These are phyloP conservation scores for Globisporangium rhizosaccharum DNA, from an alignment of 352 stramenopile species.

Conservation along the genomic window DNA sequence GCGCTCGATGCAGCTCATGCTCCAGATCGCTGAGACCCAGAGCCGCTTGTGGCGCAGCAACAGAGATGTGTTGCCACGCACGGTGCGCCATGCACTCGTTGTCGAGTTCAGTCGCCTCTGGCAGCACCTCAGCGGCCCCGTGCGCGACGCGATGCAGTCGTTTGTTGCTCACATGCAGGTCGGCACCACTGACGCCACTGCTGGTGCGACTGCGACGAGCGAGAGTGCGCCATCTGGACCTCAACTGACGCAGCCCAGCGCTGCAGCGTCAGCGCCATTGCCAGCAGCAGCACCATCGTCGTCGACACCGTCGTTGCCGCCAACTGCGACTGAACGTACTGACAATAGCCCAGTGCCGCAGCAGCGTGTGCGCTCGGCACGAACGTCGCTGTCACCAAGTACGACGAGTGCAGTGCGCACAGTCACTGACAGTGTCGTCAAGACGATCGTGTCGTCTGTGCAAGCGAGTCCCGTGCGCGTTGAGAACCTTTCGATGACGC, in stretches of 20 bases:
- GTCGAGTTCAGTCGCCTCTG: constrained; percentile 44
- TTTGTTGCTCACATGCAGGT: constrained; percentile 13
- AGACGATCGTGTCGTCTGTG: not conserved
- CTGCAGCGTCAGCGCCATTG: not conserved
- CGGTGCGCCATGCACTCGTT: constrained; percentile 31
- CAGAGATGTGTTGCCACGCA: constrained; percentile 21
- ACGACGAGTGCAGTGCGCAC: not conserved
- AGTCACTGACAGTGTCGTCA: not conserved
- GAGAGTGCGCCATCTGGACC: not conserved
- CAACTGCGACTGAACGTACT: not conserved
- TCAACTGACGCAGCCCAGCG: not conserved
- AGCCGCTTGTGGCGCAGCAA: constrained; percentile 47
- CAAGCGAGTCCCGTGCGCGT: constrained; percentile 7
- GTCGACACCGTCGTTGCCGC: not conserved
- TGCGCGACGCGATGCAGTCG: constrained; percentile 21
- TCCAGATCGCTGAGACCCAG: constrained; percentile 49
- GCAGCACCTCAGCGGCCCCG: constrained; percentile 34
- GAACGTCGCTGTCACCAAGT: constrained; percentile 1
- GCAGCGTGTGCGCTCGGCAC: not conserved
- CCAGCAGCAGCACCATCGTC: not conserved
- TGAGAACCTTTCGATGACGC: constrained; percentile 5
- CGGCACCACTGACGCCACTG: not conserved
- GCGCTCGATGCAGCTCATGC: constrained; percentile 44
- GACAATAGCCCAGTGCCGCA: not conserved
- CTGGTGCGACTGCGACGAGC: too few relatives aligned